Conservation (phyloP, 805 yeast species). For the Saccharomycopsis synnaedendra region DNA sequence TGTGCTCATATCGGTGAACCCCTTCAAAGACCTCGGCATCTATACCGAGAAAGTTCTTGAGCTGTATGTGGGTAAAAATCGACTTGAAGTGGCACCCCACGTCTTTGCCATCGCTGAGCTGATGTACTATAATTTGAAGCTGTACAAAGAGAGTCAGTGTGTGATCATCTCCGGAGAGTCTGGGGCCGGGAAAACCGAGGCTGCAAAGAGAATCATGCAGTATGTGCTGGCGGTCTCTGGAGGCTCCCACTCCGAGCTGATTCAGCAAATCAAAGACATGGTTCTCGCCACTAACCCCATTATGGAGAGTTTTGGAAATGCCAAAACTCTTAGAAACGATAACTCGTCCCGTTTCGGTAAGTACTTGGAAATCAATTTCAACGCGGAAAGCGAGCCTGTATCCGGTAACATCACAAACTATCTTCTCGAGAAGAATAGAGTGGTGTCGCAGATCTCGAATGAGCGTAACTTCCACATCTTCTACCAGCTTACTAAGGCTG, state of each 20-base stretch:
- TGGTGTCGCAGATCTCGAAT: constrained; percentile 84
- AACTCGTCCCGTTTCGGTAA: constrained; percentile 90
- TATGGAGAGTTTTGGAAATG: constrained; percentile 87
- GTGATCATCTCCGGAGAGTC: constrained; percentile 96
- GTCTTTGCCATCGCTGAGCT: constrained; percentile 96
- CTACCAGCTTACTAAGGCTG: constrained; percentile 89
- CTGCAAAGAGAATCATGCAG: constrained; percentile 96
- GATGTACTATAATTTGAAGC: constrained; percentile 90
- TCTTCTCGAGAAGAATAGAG: constrained; percentile 87
- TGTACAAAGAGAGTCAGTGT: constrained; percentile 91
- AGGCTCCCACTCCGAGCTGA: constrained; percentile 51
- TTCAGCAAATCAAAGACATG: constrained; percentile 88
- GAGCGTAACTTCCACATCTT: constrained; percentile 97
- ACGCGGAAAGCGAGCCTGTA: constrained; percentile 72
- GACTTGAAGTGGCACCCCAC: constrained; percentile 96
- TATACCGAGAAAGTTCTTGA: constrained; percentile 72
- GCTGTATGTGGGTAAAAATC: constrained; percentile 79
- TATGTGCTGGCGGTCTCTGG: constrained; percentile 83
- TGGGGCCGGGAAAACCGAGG: constrained; percentile 97
- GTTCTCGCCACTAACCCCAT: constrained; percentile 94
- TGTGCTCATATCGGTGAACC: constrained; percentile 91
- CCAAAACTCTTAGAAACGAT: constrained; percentile 80
- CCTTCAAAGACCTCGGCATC: constrained; percentile 92
- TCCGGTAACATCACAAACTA: constrained; percentile 96
- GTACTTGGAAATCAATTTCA: constrained; percentile 84